Base-by-base conservation (phyloP, 2,329 filamentous ascomycete species). In the Penicillium sp. region DNA sequence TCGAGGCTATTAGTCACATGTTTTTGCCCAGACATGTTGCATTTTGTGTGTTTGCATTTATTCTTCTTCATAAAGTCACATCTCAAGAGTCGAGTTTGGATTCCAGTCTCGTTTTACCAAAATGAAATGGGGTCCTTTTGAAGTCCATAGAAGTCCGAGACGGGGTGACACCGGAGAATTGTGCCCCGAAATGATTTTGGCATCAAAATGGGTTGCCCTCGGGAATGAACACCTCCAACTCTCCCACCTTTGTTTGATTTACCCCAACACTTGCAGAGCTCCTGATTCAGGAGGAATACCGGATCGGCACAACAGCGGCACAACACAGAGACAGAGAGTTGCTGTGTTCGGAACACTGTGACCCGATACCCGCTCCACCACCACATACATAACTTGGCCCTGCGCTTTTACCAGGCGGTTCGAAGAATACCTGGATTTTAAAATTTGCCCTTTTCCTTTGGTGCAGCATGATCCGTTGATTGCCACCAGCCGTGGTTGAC, bases 331-430 rank as follows among this genome's bases (percentile, higher is more conserved):
- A n/a, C 57, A 57, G 55, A 61, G 41, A n/a, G 32, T 25, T 31
- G 34, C 27, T 53, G 39, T 25, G 32, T 59, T 64, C 65, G 65
- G 65, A 67, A 62, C 60, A 67, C 65, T 59, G 65, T 68, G 58
- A 60, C 56, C 65, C 65, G 65, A 54, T 31, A 42, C 23, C 39
- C 52, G 39, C 58, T 64, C 59, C 56, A 54, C 56, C 46, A 29
- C 15, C 16, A 18, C 38, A 35, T 55, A 61, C 53, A 62, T 63
- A 57, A 50, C 47, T 32, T 32, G 16, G 6, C 38, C 27, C 32
- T 21, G 21, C 23, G 13, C 18, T 15, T 21, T 18, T 8, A 27
- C 29, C 10, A 27, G 8, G 32, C 12, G 9, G 3, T n/a, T n/a
- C 6, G 18, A 23, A 27, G 21, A 35, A 44, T 27, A 23, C 10